Evolutionary conservation across 805 yeast species (phyloP), one percentile per base, ranked within the genome.

Genomic region (Zygosaccharomyces siamensis): DNA sequence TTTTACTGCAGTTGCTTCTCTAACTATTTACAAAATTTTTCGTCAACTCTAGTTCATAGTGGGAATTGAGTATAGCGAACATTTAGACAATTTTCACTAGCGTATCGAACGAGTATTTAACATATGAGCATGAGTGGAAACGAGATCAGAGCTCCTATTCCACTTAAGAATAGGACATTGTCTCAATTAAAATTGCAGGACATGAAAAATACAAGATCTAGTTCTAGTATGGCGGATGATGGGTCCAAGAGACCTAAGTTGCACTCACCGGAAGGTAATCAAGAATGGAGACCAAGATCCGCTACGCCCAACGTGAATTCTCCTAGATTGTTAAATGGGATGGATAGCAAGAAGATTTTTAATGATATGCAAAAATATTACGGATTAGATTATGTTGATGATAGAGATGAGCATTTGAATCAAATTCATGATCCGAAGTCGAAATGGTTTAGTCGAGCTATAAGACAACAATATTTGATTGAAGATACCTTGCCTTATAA

Each of bases 401-500:
- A 72, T 54, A 58, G 49, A 11, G 67, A 66, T 0, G 68, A 67
- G 39, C 65, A 70, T 53, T 33, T 53, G 20, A 52, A 58, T 37
- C 56, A 57, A 4, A 50, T 66, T 1, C 48, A 61, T 36, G 69
- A 73, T 52, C 63, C 68, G 8, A 43, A 58, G 2, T 73, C 77
- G 2, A 65, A 62, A 48, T 73, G 73, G 72, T 73, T 62, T 49
- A 59, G 73, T 11, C 63, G 74, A 50, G 53, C 59, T 4, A 60
- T 63, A 7, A 62, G 63, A 33, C 70, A 74, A 33, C 60, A 61
- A 23, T 58, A 71, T 38, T 45, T 60, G 24, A 49, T 70, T 37
- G 63, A 61, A 23, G 67, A 62, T 14, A 59, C 77, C 43, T 72
- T 92, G 24, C 98, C 98, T 0, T 93, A 90, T 64, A 69, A 73